Evolutionary conservation across 2,329 filamentous ascomycete species (phyloP).

Genomic region (Cladophialophora yegresii): DNA sequence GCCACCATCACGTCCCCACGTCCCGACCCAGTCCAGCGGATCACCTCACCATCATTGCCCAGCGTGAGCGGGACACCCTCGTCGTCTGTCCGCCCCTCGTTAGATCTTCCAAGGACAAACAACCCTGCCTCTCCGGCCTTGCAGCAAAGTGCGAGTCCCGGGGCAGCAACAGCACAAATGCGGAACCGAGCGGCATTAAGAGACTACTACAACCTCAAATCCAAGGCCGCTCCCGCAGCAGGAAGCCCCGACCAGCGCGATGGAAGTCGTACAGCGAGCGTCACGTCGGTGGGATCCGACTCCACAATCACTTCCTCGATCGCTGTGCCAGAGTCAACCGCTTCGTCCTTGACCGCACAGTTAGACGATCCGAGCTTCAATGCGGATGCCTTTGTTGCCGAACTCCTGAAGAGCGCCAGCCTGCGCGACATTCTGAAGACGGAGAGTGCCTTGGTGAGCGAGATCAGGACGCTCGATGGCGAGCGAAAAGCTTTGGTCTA

Average conservation of each 20-base stretch:
- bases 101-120: conserved; percentile 59
- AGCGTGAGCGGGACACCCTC: conserved; percentile 58
- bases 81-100: conserved; percentile 73
- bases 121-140: conserved; percentile 42
- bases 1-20: conserved; percentile 21
- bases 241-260: conserved; percentile 20
- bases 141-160: conserved; percentile 41
- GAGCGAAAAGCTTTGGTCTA: conserved; percentile 97
- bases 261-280: conserved; percentile 38
- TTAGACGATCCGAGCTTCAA: conserved; percentile 75
- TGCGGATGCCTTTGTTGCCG: conserved; percentile 59
- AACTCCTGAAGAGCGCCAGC: conserved; percentile 46
- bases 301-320: conserved; percentile 44
- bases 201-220: conserved; percentile 88
- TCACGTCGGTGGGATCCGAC: conserved; percentile 40
- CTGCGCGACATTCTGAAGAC: conserved; percentile 49
- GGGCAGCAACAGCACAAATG: conserved; percentile 61
- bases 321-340: conserved; percentile 43
- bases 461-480: conserved; percentile 86
- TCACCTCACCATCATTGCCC: conserved; percentile 53
- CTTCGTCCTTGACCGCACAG: conserved; percentile 52
- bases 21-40: conserved; percentile 20
- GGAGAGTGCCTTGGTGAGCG: conserved; percentile 54
- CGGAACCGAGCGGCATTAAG: conserved; percentile 83
- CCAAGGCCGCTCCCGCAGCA: conserved; percentile 40